These are phyloP conservation scores for Ceriops zippeliana DNA, from an alignment of 345 rosid species.

Conservation along the genomic window DNA sequence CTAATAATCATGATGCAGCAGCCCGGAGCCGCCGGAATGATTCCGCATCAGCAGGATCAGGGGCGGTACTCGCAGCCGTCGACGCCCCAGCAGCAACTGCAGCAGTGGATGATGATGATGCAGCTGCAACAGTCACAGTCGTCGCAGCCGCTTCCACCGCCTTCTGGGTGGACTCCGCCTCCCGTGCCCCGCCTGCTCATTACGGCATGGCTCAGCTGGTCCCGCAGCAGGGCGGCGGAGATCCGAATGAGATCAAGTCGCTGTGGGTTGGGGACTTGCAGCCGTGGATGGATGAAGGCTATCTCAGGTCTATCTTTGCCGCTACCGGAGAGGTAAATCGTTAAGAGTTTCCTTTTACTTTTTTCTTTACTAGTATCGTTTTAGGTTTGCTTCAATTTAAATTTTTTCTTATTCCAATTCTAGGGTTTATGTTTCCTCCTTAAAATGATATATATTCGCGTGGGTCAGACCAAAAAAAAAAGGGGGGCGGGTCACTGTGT, in stretches of 20 bases:
- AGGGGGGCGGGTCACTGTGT: no score
- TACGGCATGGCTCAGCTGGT: constrained; percentile 20
- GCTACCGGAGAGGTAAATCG: constrained; percentile 60
- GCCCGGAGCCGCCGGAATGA: constrained; percentile 55
- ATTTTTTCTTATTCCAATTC: no score
- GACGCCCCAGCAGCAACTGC: constrained; percentile 22
- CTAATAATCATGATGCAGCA: constrained; percentile 62
- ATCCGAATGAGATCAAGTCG: constrained; percentile 55
- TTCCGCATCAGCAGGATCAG: constrained; percentile 32
- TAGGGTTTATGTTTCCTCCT: neutral
- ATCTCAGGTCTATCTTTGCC: constrained; percentile 53
- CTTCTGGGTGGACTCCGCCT: constrained; percentile 74
- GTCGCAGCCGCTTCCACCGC: constrained; percentile 59
- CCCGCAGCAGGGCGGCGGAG: neutral
- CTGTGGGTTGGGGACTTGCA: constrained; percentile 94
- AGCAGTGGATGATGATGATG: constrained; percentile 66
- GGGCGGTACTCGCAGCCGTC: constrained; percentile 45
- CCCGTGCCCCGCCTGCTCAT: constrained; percentile 64
- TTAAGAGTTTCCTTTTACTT: neutral
- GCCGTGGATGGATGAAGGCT: constrained; percentile 92
- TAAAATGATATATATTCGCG: no score
- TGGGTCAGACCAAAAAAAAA: no score
- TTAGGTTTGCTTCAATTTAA: neutral
- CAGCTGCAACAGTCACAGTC: constrained; percentile 52
- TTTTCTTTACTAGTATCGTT: neutral